These are phyloP conservation scores for Kuraishia floccosa DNA, from an alignment of 805 yeast species.

Conservation along the genomic window DNA sequence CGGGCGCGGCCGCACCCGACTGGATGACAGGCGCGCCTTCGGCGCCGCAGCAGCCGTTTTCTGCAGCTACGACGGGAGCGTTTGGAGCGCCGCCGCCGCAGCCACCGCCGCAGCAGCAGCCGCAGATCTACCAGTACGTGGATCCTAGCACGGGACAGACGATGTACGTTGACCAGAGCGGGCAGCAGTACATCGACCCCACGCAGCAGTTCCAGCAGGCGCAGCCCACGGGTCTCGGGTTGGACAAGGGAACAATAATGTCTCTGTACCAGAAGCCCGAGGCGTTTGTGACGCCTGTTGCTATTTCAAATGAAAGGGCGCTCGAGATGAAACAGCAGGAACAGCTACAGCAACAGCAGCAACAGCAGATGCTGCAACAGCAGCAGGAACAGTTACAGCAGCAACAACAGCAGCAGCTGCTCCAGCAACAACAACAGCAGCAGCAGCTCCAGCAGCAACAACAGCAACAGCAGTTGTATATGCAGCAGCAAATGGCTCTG, in stretches of 20 bases:
- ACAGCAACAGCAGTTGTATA: conserved; percentile 1
- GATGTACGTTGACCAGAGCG: conserved; percentile 55
- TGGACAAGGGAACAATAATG: conserved; percentile 24
- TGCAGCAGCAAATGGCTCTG: not conserved
- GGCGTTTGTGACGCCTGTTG: not conserved
- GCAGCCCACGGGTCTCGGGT: conserved; percentile 9
- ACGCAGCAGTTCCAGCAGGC: conserved; percentile 23
- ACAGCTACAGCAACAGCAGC: not conserved
- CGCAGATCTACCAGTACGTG: conserved; percentile 52
- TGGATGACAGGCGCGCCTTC: conserved; percentile 13
- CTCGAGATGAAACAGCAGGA: too few species aligned
- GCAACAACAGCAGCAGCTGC: conserved; percentile 2
- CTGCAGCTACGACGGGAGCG: conserved; percentile 10
- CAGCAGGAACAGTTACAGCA: conserved; percentile 1
- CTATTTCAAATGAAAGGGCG: too few species aligned
- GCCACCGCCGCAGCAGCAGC: conserved; percentile 13
- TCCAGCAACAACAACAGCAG: not conserved
- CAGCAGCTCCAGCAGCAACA: not conserved
- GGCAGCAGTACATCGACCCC: conserved; percentile 50
- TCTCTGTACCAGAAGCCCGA: conserved; percentile 29
- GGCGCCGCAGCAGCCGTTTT: conserved; percentile 7
- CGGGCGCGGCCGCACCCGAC: conserved; percentile 22
- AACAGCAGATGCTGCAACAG: conserved; percentile 1
- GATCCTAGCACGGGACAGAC: conserved; percentile 64
- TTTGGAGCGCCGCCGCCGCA: conserved; percentile 8